Evolutionary conservation across 2,329 filamentous ascomycete species (phyloP), one percentile per base, ranked within the genome.

Genomic region (Colletotrichum incanum): DNA sequence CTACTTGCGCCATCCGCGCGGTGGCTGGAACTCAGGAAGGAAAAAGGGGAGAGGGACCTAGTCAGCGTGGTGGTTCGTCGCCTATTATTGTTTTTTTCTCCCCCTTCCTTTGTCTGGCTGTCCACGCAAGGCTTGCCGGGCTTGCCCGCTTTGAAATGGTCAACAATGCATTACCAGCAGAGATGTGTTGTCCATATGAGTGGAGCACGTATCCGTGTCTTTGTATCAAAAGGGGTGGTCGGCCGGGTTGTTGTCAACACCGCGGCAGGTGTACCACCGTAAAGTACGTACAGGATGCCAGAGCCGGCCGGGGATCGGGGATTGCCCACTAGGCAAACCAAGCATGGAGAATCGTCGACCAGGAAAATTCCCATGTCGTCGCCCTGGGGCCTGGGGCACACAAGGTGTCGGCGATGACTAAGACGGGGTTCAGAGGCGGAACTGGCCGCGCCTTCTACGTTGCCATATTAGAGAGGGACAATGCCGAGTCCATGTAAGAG

Each of bases 141-240:
- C 43, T 37, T 39, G 20, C n/a, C 18, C 11, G 41, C 59, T 50
- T 23, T 50, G n/a, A 16, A 23, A 7, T 16, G 59, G 43, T 18
- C 11, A 37, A 12, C 41, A 49, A 34, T 49, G 43, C 28, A 62
- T 61, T 61, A 11, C 45, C 11, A n/a, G 45, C 59, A 18, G 18
- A 34, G 28, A 11, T 23, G 43, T 34, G 28, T 34, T 61, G 12
- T 18, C n/a, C 52, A 18, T 61, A 43, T n/a, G n/a, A 39, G 11
- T 58, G 18, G 43, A 66, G 34, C 37, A 60, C 52, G 16, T 37
- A 56, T 31, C 18, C 52, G 31, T 12, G 34, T 39, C 31, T 56
- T 12, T 56, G 62, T 55, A 65, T 54, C 37, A 55, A 55, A 65
- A 54, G 18, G 18, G 62, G 37, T n/a, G 18, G 26, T 20, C 26